Percentiles rank a stretch among this genome's conserved stretches.
Evolutionary conservation across 2,329 filamentous ascomycete species (phyloP).

Genomic region (Coniochaeta sp.): DNA sequence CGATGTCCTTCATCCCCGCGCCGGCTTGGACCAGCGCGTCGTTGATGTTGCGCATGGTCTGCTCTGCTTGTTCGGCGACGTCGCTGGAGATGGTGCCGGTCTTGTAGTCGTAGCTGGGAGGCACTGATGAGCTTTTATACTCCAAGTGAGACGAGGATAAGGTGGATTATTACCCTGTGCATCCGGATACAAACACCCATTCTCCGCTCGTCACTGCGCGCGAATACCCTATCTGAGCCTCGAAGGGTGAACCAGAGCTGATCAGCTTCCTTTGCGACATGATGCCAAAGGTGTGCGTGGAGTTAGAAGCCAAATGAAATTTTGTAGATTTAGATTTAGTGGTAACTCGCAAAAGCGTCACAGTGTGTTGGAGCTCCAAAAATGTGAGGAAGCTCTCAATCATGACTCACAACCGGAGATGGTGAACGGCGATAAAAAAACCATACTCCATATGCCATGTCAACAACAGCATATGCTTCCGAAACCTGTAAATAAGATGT

Average conservation of each 20-base stretch:
- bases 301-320: too few species aligned
- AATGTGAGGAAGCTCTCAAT: not conserved
- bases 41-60: constrained; percentile 39
- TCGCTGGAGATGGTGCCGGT: constrained; percentile 35
- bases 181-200: constrained; percentile 46
- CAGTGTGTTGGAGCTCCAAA: not conserved
- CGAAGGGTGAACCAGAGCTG: constrained; percentile 42
- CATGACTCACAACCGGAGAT: not conserved
- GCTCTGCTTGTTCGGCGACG: constrained; percentile 40
- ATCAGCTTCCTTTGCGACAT: constrained; percentile 21
- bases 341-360: not conserved
- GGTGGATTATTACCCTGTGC: constrained; percentile 34
- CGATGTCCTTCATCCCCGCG: constrained; percentile 34
- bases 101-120: constrained; percentile 39
- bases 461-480: not conserved
- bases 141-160: too few species aligned
- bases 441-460: not conserved
- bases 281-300: not conserved
- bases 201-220: constrained; percentile 43
- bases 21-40: constrained; percentile 35
- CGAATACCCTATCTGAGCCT: constrained; percentile 46
- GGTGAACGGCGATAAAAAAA: not conserved
- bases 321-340: not conserved
- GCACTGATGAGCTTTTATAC: not conserved
- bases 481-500: not conserved